Evolutionary conservation across 73 alveolate genomes (phyloP), one percentile per base, ranked within the genome.

Genomic region (Tetrahymena borealis): DNA sequence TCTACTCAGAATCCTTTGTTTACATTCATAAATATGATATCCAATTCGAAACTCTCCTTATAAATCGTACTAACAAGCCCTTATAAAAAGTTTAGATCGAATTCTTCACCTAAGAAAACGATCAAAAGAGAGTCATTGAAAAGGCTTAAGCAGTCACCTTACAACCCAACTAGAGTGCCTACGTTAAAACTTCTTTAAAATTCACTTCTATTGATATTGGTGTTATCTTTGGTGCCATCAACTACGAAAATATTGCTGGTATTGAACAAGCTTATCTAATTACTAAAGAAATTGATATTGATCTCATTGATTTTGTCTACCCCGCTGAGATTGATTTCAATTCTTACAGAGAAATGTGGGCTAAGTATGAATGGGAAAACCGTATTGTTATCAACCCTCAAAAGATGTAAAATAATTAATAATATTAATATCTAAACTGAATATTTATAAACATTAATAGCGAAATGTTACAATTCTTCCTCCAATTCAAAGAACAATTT

Each of bases 351-450:
- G 96, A 98, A 92, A 96, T 95, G 94, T 98, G 99, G 99, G 98
- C 98, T 37, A 98, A 98, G 77, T 98, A 97, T 96, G 98, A 98
- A 90, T 98, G 99, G 99, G 99, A 98, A 92, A 97, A 96, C 93
- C 98, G 98, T 90, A 98, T 98, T 18, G 96, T 93, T 78, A 96
- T 98, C 38, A 97, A 96, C 79, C 91, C 98, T 3, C 91, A 97
- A 79, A 90, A 91, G 41, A 92, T 37, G 95, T 92, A 78, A 31
- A 40, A 8, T 2, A 31, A 32, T n/a, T 18, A 77, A 39, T 16
- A 91, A 79, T 4, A 85, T 91, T 6, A 38, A 9, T n/a, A 39
- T 78, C 18, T 78, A 79, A 39, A 78, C 38, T 1, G 5, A 35
- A 78, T 15, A 15, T 18, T 60, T 60, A 18, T 15, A 24, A n/a